Base-by-base conservation (phyloP, 805 yeast species). In the Teunomyces gatunensis region DNA sequence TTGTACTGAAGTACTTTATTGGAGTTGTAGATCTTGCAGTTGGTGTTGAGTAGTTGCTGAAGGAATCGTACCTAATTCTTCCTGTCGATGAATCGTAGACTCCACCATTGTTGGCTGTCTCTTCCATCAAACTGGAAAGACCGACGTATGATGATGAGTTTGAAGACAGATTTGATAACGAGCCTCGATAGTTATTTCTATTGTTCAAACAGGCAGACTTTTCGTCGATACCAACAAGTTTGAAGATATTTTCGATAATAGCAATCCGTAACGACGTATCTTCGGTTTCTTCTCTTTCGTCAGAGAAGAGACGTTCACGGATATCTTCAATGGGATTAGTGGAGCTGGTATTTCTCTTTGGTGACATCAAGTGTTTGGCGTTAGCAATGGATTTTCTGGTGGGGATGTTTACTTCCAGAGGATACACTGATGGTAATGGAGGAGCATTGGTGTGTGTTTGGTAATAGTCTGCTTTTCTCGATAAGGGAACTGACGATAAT, bases 401-500 rank as follows among this genome's bases (percentile, higher is more conserved):
- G 15, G 20, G 32, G 27, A 35, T 17, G 15, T 42, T 46, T 6
- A 45, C 47, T 20, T 43, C 47, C 49, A 44, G 46, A 6, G 42
- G 28, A 33, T 47, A 40, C 11, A 21, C 34, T 5, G 47, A 37
- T 15, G 46, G 47, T 15, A 36, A 23, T 11, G 46, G 41, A 9
- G 47, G 42, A 34, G 33, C 27, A 27, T 29, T 28, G 5, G 55
- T 54, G 23, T 54, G 55, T 13, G 52, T 51, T 50, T 57, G 56
- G 51, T 64, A 52, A 49, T 59, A 64, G 40, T 61, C 63, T 1
- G 70, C 58, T 47, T 58, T 61, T 45, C 85, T 68, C 1, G 85
- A 75, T 6, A 87, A 62, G 0, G 96, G 94, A 1, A 85, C 96
- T 46, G 85, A 87, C 0, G 96, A 86, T 9, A 90, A 67, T 44